Evolutionary conservation across 2,329 filamentous ascomycete species (phyloP), one percentile per base, ranked within the genome.

Genomic region (Trichoderma sp.): DNA sequence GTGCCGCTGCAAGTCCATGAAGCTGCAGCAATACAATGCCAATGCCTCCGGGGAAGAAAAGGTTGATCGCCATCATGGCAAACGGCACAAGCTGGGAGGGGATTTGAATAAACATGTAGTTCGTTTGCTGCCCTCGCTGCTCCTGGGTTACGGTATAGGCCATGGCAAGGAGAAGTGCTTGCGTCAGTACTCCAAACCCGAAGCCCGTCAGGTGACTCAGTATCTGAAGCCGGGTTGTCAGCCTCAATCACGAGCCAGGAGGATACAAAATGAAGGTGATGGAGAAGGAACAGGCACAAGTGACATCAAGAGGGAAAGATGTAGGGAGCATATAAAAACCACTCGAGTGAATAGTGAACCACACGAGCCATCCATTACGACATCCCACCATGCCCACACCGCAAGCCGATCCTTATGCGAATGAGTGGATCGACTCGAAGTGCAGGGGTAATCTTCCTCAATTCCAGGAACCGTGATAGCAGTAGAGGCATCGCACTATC

Each of bases 121-220:
- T 91, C 6, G 92, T 89, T 79, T 92, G 92, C 76, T 86, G 86
- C 65, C 93, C 93, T 39, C 93, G 90, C 79, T 95, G 93, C 77
- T 97, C 95, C 81, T 97, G 94, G 1, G 91, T 90, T 75, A 90
- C 93, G 6, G 94, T 97, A 80, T 98, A 98, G 76, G 85, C 86
- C 78, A 97, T 87, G 53, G 94, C 93, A 73, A 97, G 85, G 67
- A 92, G 90, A 69, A 99, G 86, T 14, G 92, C 92, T 77, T 83
- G 81, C 21, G 87, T 82, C 76, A 91, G 90, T 62, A 86, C 83
- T 71, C 76, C 73, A 66, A 78, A 80, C 12, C 75, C 75, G n/a
- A 82, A 75, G 70, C 76, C 78, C 53, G 75, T 71, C 43, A 81
- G 61, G 74, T 80, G 78, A 72, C 80, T 81, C 73, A 81, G 77